Evolutionary conservation across 1,139 yeast species (phyloP), one percentile per base, ranked within the genome.

Genomic region (Petasospora fabianii): DNA sequence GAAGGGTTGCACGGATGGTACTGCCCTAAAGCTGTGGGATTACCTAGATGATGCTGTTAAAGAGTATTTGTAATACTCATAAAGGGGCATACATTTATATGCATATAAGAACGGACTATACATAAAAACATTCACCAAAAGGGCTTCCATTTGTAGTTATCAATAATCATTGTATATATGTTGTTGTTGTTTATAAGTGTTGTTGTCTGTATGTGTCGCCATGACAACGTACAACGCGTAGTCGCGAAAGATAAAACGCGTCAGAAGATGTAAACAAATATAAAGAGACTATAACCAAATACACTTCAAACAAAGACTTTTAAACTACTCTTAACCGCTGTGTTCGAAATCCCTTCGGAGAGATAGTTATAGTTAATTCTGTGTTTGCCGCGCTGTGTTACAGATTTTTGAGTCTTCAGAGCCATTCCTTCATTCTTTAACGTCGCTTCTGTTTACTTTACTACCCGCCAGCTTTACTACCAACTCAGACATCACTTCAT

Each of bases 1-100:
- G 10, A 50, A 42, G 2, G 62, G 57, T 2, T 50, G 58, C 13
- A 50, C 52, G 12, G 55, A 58, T 34, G 61, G 60, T 8, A 49
- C 45, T 7, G 68, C 64, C 5, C 50, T 51, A 12, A 51, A 53
- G 35, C 42, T 65, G 1, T 40, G 43, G 43, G 36, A 36, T 14
- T 40, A 36, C 20, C 30, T 36, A 6, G 38, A 40, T 18, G 24
- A 30, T 3, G 42, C 38, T 11, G 34, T 38, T 3, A 26, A 27
- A 9, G 35, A 27, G 24, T 38, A 34, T 30, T 5, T 28, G 14
- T 28, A 17, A 28, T 10, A 12, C 10, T 8, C 13, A 8, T 10
- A 24, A 12, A 10, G 27, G 6, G 12, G 22, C 10, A 8, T 20
- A 7, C 22, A 8, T 20, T 7, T 8, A 8, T 10, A 20, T 20